These are phyloP conservation scores for Phytopythium ostracodes DNA, from an alignment of 352 stramenopile species.

Conservation along the genomic window DNA sequence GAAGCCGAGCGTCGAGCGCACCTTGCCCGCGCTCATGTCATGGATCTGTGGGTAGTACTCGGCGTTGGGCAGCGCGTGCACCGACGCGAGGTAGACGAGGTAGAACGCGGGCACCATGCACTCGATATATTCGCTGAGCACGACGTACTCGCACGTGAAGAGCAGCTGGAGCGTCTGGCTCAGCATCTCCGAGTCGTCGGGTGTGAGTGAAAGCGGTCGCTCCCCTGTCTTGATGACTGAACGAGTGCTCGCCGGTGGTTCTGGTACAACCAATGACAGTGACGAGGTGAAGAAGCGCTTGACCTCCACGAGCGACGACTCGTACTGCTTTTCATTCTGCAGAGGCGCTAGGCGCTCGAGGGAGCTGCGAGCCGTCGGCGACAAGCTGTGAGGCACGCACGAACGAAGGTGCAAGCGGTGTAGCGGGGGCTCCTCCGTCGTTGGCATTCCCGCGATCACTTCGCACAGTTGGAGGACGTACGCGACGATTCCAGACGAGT, in stretches of 20 bases:
- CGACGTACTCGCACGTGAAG: conserved; percentile 28
- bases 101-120: conserved; percentile 27
- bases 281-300: neutral
- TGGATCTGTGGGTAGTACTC: conserved; percentile 19
- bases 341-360: neutral
- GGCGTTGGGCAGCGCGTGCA: conserved; percentile 18
- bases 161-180: conserved; percentile 20
- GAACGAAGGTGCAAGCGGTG: neutral
- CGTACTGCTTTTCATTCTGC: neutral
- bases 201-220: neutral
- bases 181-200: conserved; percentile 5
- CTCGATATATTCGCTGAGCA: conserved; percentile 32
- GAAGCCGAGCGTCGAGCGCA: neutral
- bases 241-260: neutral
- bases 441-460: neutral
- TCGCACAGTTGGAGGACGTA: neutral
- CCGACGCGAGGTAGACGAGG: conserved; percentile 13
- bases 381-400: neutral
- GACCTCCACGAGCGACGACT: neutral
- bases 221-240: no score
- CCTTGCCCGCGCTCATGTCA: neutral
- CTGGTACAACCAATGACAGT: neutral
- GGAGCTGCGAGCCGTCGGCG: neutral
- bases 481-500: neutral
- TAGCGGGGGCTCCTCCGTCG: neutral